phyloP scores from a whole-genome alignment of 2,329 filamentous ascomycete species.

The Cladosporium colombiae region DNA sequence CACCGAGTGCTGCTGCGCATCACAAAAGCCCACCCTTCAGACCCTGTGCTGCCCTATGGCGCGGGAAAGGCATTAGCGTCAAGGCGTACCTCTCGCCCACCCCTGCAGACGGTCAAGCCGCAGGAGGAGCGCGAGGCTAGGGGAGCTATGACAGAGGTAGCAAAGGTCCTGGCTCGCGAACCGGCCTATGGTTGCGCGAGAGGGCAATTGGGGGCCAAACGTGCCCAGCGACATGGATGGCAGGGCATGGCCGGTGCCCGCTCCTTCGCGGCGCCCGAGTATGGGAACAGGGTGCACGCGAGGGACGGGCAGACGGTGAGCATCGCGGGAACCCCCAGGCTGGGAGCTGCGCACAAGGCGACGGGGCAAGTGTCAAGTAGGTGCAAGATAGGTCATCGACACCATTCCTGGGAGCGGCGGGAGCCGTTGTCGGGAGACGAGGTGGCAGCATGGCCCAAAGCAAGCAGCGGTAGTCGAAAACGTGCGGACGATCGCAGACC shows the following conservation, averaged over 20 bases:
- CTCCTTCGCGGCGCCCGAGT: constrained; percentile 20
- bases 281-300: constrained; percentile 15
- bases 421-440: constrained; percentile 9
- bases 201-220: constrained; percentile 16
- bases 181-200: constrained; percentile 13
- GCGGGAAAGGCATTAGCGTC: constrained; percentile 17
- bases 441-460: constrained; percentile 12
- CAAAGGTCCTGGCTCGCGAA: constrained; percentile 15
- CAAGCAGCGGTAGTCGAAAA: constrained; percentile 1
- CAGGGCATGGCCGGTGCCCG: constrained; percentile 16
- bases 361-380: not conserved
- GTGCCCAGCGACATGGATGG: constrained; percentile 11
- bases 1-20: constrained; percentile 8
- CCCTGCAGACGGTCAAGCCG: constrained; percentile 21
- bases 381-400: not conserved
- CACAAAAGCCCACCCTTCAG: constrained; percentile 12
- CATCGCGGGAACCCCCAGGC: not conserved
- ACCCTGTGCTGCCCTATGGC: constrained; percentile 19
- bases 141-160: constrained; percentile 18
- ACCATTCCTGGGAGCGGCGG: constrained; percentile 11
- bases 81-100: constrained; percentile 18
- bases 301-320: constrained; percentile 18
- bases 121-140: constrained; percentile 20
- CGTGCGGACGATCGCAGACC: constrained; percentile 9
- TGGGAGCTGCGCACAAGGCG: constrained; percentile 8